These are phyloP conservation scores for Botrytis deweyae DNA, from an alignment of 2,329 filamentous ascomycete species.

Conservation along the genomic window DNA sequence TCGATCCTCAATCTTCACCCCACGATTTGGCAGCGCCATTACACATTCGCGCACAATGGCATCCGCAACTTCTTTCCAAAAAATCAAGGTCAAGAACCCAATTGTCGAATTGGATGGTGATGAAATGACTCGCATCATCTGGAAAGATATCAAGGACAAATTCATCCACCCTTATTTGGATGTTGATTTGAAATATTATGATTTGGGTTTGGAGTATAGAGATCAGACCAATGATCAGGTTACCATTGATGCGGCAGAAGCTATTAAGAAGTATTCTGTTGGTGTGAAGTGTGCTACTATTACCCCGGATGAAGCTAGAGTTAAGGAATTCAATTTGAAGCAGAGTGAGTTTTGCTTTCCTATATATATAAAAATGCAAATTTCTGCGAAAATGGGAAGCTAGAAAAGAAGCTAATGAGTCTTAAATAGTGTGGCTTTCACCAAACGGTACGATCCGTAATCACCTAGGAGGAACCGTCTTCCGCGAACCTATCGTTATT, in stretches of 20 bases:
- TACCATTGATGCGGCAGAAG: slow-evolving; percentile 90
- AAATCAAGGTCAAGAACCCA: slow-evolving; percentile 99
- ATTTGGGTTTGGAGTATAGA: slow-evolving; percentile 88
- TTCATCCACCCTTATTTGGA: slow-evolving; percentile 96
- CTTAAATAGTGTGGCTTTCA: slow-evolving; percentile 81
- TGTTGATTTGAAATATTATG: slow-evolving; percentile 98
- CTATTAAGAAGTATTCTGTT: slow-evolving; percentile 98
- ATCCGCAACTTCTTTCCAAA: slow-evolving; percentile 54
- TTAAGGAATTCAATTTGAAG: slow-evolving; percentile 98
- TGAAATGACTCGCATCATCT: slow-evolving; percentile 98
- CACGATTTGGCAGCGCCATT: slow-evolving; percentile 30
- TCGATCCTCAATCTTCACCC: slow-evolving; percentile 13
- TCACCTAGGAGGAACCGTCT: slow-evolving; percentile 85
- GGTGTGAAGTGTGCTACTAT: slow-evolving; percentile 99
- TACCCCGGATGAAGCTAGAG: slow-evolving; percentile 93
- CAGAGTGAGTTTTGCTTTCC: slow-evolving; percentile 64
- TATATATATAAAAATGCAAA: neutral
- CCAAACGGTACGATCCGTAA: slow-evolving; percentile 89
- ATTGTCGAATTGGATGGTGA: slow-evolving; percentile 95
- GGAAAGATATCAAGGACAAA: slow-evolving; percentile 99
- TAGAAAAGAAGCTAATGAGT: slow-evolving; percentile 23
- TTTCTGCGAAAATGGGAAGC: neutral
- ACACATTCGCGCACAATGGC: slow-evolving; percentile 53
- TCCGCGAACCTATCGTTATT: slow-evolving; percentile 98
- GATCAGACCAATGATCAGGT: slow-evolving; percentile 96